These are phyloP conservation scores for Solanum ahanhuiri DNA, from an alignment of 257 asterid genomes.

Conservation along the genomic window DNA sequence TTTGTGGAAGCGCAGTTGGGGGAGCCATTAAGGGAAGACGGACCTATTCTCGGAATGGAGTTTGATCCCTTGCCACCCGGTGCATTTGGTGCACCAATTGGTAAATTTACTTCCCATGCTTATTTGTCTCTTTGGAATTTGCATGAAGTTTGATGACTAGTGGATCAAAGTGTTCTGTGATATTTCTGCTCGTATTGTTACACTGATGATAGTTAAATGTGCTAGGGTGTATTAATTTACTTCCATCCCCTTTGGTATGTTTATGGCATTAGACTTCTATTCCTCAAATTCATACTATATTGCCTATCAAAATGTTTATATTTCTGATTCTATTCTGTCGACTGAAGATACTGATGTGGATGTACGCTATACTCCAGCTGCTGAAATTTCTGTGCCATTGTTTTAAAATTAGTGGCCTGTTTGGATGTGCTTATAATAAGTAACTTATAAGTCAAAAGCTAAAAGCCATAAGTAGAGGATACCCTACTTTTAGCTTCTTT, in stretches of 20 bases:
- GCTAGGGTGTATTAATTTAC: neutral
- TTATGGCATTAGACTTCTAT: neutral
- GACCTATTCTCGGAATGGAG: constrained; percentile 95
- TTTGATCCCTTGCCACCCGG: constrained; percentile 94
- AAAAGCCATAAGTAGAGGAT: neutral
- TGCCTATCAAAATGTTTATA: neutral
- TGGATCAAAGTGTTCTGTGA: neutral
- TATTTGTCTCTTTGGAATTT: neutral
- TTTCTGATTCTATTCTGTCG: neutral
- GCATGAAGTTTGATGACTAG: constrained; percentile 6
- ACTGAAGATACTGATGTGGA: neutral
- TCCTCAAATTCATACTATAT: neutral
- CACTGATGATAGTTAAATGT: neutral
- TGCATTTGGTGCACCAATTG: constrained; percentile 80
- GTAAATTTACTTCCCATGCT: constrained; percentile 25
- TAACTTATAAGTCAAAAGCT: neutral
- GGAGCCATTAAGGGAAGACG: constrained; percentile 75
- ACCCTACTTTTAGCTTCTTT: neutral
- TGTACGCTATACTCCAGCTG: neutral
- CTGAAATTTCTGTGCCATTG: neutral
- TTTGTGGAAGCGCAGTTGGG: constrained; percentile 88
- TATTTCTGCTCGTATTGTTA: neutral
- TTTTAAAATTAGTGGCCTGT: neutral
- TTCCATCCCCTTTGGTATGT: neutral
- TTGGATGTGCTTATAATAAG: neutral